These are phyloP conservation scores for Delonix regia DNA, from an alignment of 306 rosid species.

Conservation along the genomic window DNA sequence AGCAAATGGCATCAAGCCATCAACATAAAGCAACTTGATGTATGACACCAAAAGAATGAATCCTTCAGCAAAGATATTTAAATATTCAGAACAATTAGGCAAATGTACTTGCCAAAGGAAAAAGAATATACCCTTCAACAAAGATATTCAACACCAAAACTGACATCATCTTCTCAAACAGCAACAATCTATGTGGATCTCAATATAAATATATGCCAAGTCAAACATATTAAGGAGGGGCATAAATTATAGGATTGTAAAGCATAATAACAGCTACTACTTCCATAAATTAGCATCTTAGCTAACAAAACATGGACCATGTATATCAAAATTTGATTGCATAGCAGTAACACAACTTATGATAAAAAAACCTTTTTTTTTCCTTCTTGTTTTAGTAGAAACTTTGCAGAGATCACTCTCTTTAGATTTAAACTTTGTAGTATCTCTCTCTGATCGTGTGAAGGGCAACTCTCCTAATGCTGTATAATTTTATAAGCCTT, in stretches of 20 bases:
- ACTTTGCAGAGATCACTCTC: no score
- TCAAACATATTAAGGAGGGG: neutral
- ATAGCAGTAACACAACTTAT: neutral
- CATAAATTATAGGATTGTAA: neutral
- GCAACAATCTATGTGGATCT: neutral
- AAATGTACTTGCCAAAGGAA: neutral
- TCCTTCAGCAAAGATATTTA: neutral
- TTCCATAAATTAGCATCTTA: neutral
- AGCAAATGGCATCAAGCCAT: neutral
- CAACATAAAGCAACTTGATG: neutral
- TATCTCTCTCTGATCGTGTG: neutral
- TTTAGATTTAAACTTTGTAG: neutral
- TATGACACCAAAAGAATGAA: neutral
- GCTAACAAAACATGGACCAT: neutral
- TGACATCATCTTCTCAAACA: conserved; percentile 11
- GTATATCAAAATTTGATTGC: neutral
- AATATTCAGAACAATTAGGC: neutral
- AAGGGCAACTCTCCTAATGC: neutral
- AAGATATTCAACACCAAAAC: neutral
- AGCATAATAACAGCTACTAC: neutral
- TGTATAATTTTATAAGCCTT: neutral
- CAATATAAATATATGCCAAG: neutral
- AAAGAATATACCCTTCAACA: neutral
- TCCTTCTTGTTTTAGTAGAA: neutral
- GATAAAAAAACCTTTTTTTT: neutral